A percentile compares a stretch with the other conserved stretches of the same genome.
Evolutionary conservation across 2,329 filamentous ascomycete genomes (phyloP).

Genomic region (Claviceps sp.): DNA sequence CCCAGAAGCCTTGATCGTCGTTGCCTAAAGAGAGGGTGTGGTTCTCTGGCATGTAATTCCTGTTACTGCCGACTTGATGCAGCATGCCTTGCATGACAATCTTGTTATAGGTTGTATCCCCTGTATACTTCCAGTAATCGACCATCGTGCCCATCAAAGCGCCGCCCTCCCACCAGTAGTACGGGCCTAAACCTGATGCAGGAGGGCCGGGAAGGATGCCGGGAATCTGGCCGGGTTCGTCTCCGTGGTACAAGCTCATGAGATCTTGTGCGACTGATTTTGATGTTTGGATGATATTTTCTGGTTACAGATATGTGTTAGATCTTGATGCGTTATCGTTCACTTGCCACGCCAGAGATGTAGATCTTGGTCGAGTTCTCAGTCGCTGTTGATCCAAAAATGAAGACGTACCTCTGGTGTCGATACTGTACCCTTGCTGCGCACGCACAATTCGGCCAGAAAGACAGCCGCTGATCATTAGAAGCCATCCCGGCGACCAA

Average conservation of each 20-base stretch:
- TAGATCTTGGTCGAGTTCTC: background rate
- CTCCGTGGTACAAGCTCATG: conserved; percentile 24
- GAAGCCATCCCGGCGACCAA: conserved; percentile 1
- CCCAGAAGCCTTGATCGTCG: conserved; percentile 55
- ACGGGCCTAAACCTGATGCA: conserved; percentile 18
- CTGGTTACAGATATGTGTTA: conserved; percentile 4
- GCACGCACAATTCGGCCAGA: conserved; percentile 8
- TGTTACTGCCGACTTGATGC: conserved; percentile 35
- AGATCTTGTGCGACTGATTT: conserved; percentile 21
- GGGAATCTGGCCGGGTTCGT: conserved; percentile 21
- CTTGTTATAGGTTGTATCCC: conserved; percentile 42
- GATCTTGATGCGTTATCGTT: too few relatives aligned
- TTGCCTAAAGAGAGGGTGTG: conserved; percentile 39
- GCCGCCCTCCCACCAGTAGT: conserved; percentile 50
- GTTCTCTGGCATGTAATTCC: conserved; percentile 42
- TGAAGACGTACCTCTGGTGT: conserved; percentile 15
- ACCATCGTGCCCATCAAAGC: conserved; percentile 47
- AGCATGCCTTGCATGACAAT: conserved; percentile 35
- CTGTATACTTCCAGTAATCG: conserved; percentile 50
- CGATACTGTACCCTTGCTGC: conserved; percentile 16
- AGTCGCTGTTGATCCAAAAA: background rate
- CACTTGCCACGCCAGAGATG: background rate
- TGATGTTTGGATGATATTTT: conserved; percentile 19
- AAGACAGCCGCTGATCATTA: conserved; percentile 2
- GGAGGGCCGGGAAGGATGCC: conserved; percentile 28